Conservation (phyloP, 2,329 filamentous ascomycete genomes). For the Xylariomycetidae sp. region DNA sequence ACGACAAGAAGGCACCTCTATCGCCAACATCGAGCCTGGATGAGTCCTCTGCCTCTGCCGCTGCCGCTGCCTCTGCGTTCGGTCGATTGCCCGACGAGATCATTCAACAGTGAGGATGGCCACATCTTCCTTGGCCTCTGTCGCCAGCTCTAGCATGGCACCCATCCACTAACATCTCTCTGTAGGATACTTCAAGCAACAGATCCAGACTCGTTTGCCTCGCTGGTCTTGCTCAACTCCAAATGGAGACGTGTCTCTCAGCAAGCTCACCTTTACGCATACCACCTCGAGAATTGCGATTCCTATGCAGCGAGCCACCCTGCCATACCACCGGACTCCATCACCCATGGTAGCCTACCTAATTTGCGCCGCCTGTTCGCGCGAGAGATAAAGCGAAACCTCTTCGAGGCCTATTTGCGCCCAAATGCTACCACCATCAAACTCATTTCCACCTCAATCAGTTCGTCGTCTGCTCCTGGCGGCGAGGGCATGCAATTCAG, state of each 20-base stretch:
- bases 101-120: conserved; percentile 53
- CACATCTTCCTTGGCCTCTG: conserved; percentile 3
- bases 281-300: conserved; percentile 56
- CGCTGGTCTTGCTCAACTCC: conserved; percentile 57
- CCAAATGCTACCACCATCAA: conserved; percentile 68
- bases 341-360: conserved; percentile 46
- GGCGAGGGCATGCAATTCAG: conserved; percentile 83
- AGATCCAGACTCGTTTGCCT: conserved; percentile 60
- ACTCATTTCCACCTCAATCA: conserved; percentile 76
- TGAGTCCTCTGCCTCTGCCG: background rate
- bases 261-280: conserved; percentile 55
- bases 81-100: conserved; percentile 61
- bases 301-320: conserved; percentile 49
- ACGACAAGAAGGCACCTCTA: conserved; percentile 11
- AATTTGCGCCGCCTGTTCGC: conserved; percentile 60
- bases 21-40: no score
- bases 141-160: conserved; percentile 1
- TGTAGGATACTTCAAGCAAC: conserved; percentile 54
- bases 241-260: conserved; percentile 62
- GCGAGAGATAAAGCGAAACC: conserved; percentile 65
- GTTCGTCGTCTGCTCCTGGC: conserved; percentile 74
- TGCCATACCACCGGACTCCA: conserved; percentile 26
- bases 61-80: conserved; percentile 35
- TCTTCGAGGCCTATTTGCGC: conserved; percentile 70
- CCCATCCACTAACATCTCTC: conserved; percentile 7